Conservation (phyloP, 2,329 filamentous ascomycete species). For the Aspergillus sp. region DNA sequence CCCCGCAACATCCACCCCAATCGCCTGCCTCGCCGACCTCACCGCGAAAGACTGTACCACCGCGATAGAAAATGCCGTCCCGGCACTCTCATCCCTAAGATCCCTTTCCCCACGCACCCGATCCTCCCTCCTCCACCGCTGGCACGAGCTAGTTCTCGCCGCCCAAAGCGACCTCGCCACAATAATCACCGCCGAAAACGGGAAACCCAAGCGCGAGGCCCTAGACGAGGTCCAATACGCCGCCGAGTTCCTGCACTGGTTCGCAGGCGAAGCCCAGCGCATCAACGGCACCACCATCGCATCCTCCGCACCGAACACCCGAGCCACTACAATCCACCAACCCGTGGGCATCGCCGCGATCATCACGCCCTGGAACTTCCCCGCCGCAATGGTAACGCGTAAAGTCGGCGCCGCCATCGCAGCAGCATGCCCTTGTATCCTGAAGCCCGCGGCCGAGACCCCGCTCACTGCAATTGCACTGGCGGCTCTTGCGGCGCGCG, state of each 20-base stretch:
- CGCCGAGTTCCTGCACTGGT: conserved; percentile 57
- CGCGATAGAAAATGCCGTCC: background rate
- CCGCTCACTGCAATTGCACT: conserved; percentile 82
- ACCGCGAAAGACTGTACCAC: background rate
- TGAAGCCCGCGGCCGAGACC: conserved; percentile 84
- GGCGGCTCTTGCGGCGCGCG: conserved; percentile 76
- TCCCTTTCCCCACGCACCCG: background rate
- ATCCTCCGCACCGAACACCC: conserved; percentile 49
- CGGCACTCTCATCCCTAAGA: background rate
- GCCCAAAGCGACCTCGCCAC: conserved; percentile 52
- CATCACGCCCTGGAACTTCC: conserved; percentile 66
- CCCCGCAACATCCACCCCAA: background rate
- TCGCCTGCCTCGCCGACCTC: background rate
- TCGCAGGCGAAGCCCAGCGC: conserved; percentile 59
- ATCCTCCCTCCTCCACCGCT: conserved; percentile 46
- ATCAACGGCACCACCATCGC: too few species aligned
- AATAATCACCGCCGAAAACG: conserved; percentile 60
- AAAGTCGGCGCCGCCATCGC: conserved; percentile 62
- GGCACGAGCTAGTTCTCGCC: conserved; percentile 56
- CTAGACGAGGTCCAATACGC: conserved; percentile 50
- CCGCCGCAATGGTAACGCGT: conserved; percentile 47
- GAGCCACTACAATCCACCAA: conserved; percentile 52
- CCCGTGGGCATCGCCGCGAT: conserved; percentile 64
- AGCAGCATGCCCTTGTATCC: conserved; percentile 85
- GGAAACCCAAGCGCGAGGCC: conserved; percentile 55